Evolutionary conservation across 2,329 filamentous ascomycete genomes (phyloP).

Genomic region (Xylariaceae sp.): DNA sequence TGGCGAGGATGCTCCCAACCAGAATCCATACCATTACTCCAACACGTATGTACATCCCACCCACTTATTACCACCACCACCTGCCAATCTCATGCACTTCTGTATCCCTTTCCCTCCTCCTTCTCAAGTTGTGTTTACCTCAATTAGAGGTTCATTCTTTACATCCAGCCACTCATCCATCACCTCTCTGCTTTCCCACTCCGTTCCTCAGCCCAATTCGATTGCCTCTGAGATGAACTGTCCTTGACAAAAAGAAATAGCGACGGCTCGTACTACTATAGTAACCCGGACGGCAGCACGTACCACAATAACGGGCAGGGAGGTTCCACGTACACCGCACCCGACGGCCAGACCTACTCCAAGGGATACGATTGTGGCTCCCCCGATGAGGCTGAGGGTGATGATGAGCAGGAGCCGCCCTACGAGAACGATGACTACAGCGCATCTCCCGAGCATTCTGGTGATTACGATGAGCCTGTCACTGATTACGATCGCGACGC

Average conservation of each 20-base stretch:
- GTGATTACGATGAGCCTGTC: too few relatives aligned
- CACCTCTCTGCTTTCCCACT: neutral
- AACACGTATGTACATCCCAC: slow-evolving; percentile 56
- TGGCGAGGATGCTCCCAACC: slow-evolving; percentile 49
- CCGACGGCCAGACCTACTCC: slow-evolving; percentile 37
- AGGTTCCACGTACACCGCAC: slow-evolving; percentile 55
- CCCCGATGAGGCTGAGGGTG: too few relatives aligned
- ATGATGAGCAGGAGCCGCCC: too few relatives aligned
- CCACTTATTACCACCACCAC: too few relatives aligned
- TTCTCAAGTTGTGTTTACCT: too few relatives aligned
- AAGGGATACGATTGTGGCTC: too few relatives aligned
- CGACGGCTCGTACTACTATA: slow-evolving; percentile 70
- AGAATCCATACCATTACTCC: slow-evolving; percentile 64
- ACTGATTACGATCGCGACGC: too few relatives aligned
- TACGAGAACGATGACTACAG: too few relatives aligned
- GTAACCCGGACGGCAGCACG: slow-evolving; percentile 63
- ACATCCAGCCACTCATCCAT: neutral
- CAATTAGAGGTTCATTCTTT: too few relatives aligned
- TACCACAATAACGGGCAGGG: slow-evolving; percentile 63
- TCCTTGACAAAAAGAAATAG: slow-evolving; percentile 26
- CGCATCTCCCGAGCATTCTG: too few relatives aligned
- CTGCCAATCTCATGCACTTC: too few relatives aligned
- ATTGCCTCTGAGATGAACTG: neutral
- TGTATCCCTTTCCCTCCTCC: neutral
- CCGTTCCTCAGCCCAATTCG: neutral